These are phyloP conservation scores for Litsea cubeba DNA, from an alignment of 164 flowering plant genomes.

Conservation along the genomic window DNA sequence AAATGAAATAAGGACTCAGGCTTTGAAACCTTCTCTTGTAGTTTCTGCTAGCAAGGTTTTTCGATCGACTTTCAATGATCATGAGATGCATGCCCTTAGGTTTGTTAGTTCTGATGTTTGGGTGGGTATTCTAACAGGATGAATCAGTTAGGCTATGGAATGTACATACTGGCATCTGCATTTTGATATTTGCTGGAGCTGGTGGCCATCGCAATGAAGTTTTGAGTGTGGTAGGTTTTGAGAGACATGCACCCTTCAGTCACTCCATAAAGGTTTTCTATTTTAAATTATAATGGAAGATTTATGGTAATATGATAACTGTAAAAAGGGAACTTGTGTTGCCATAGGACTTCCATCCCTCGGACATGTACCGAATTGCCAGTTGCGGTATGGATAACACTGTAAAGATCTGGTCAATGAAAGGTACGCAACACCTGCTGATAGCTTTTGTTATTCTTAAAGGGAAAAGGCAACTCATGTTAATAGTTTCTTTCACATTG, in stretches of 20 bases:
- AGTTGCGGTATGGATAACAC: conserved; percentile 99
- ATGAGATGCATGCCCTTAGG: background rate
- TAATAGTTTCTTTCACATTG: background rate
- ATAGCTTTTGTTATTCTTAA: background rate
- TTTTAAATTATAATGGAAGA: background rate
- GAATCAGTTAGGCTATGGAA: conserved; percentile 98
- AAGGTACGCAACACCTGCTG: conserved; percentile 41
- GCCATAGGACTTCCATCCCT: conserved; percentile 92
- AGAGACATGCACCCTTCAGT: background rate
- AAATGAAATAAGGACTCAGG: conserved; percentile 92
- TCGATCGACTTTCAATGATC: background rate
- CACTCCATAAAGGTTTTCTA: background rate
- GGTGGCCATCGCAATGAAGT: conserved; percentile 99
- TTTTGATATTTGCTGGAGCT: conserved; percentile 96
- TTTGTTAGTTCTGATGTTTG: conserved; percentile 3
- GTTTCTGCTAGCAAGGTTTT: conserved; percentile 93
- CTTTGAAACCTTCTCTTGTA: conserved; percentile 80
- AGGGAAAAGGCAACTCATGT: background rate
- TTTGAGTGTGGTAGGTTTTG: conserved; percentile 72
- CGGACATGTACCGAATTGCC: conserved; percentile 88
- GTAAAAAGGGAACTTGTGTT: conserved; percentile 8
- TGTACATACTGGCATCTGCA: conserved; percentile 91
- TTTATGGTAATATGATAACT: background rate
- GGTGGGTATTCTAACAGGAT: conserved; percentile 49
- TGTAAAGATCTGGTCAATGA: conserved; percentile 99